Base-by-base conservation (phyloP, 2,329 filamentous ascomycete species). In the Karstenula rhodostoma region DNA sequence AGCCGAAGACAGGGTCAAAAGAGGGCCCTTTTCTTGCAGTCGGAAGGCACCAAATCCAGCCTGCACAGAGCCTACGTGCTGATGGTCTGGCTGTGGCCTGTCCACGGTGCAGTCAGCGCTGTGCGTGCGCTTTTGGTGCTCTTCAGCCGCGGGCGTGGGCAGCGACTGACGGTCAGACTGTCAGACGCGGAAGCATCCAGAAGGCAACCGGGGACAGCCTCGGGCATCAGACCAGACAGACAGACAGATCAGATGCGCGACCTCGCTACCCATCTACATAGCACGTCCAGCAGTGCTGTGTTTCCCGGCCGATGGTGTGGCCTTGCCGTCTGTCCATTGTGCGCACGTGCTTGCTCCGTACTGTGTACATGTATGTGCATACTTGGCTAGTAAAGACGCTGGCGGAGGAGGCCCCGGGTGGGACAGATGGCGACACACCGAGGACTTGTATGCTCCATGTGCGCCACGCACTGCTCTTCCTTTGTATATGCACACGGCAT, bases 11-110 rank as follows among this genome's bases (percentile, higher is more conserved):
- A 15, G 15, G 27, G 17, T 33, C 27, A 27, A n/a, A n/a, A n/a
- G 4, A 25, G 17, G 25, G 23, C 27, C 27, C n/a, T n/a, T 50
- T 29, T 35, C n/a, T 50, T 35, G 12, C 19, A 33, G 33, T 35
- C 47, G 47, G 47, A 27, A 22, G 13, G 32, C 29, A 17, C 44
- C 44, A 29, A 47, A 7, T n/a, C 13, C 47, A 29, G 29, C 35
- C 29, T 35, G 47, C 47, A 50, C 25, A 35, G 29, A 50, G 29
- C 29, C 27, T 50, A 29, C 47, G 44, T 17, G 44, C 44, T 46
- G 23, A 12, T 13, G 43, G 43, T 4, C 43, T n/a, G 17, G 37
- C 37, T 40, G 15, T 40, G 17, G 37, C 9, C n/a, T 7, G n/a
- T 40, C 37, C 17, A 7, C 37, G 15, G 6, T 40, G n/a, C 19